Evolutionary conservation across 495 filamentous ascomycete species (phyloP).

Genomic region (Tirmania nivea): DNA sequence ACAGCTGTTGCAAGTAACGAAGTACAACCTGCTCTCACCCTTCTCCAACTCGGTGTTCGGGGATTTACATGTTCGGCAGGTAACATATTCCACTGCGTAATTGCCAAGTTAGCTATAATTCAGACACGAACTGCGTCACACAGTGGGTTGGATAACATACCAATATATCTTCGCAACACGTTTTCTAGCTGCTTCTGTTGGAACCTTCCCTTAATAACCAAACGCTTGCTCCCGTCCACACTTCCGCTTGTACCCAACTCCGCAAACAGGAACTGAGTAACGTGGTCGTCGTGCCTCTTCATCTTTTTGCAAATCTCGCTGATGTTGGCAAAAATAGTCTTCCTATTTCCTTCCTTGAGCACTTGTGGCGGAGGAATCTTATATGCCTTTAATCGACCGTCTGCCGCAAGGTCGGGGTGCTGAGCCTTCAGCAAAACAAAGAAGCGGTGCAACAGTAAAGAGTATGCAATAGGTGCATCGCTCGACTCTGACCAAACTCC

Average conservation of each 20-base stretch:
- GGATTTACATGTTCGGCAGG: conserved; percentile 89
- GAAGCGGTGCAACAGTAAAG: conserved; percentile 66
- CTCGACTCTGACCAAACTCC: conserved; percentile 81
- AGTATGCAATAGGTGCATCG: conserved; percentile 55
- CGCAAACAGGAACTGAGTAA: conserved; percentile 89
- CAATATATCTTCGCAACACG: conserved; percentile 79
- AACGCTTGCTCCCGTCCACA: conserved; percentile 73
- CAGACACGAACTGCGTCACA: neutral
- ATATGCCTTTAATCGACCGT: conserved; percentile 65
- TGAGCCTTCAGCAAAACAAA: conserved; percentile 77
- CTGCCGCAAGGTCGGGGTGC: conserved; percentile 79
- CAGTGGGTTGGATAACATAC: conserved; percentile 28
- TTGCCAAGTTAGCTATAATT: conserved; percentile 11
- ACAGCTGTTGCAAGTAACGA: conserved; percentile 72
- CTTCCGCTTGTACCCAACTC: conserved; percentile 92
- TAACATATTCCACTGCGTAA: conserved; percentile 77
- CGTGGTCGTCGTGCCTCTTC: conserved; percentile 94
- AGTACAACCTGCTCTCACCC: conserved; percentile 88
- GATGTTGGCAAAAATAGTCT: conserved; percentile 98
- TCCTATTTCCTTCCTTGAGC: conserved; percentile 98
- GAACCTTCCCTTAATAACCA: conserved; percentile 98
- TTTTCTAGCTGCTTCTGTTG: conserved; percentile 97
- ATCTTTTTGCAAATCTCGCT: conserved; percentile 70
- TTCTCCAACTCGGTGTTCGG: conserved; percentile 94
- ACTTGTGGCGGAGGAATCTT: conserved; percentile 99